Percentiles rank a stretch among this genome's conserved stretches.
Conservation (phyloP, 768 basidiomycete genomes). For the Amanita fuliginea region DNA sequence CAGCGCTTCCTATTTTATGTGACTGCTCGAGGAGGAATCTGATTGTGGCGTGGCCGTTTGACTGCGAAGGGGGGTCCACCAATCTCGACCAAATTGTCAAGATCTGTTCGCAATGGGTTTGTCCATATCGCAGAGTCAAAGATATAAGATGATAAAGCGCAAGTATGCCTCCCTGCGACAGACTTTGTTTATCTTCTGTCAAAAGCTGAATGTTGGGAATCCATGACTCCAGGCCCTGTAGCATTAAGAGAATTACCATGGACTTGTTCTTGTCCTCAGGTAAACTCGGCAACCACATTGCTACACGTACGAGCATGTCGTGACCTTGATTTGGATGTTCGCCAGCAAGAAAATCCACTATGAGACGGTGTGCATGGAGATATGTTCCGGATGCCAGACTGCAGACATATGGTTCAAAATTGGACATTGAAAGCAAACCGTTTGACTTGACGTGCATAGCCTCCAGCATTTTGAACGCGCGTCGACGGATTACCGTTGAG, state of each 20-base stretch:
- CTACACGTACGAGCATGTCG: conserved; percentile 58
- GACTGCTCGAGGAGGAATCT: conserved; percentile 84
- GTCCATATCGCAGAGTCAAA: conserved; percentile 67
- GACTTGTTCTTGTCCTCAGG: conserved; percentile 36
- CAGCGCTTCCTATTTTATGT: conserved; percentile 67
- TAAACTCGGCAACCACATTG: conserved; percentile 61
- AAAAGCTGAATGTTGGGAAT: conserved; percentile 64
- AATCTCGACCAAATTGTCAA: conserved; percentile 69
- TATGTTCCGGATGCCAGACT: conserved; percentile 71
- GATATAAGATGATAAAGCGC: conserved; percentile 75
- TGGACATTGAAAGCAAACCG: conserved; percentile 59
- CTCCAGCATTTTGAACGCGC: conserved; percentile 71
- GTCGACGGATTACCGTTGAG: conserved; percentile 48
- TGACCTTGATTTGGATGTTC: conserved; percentile 60
- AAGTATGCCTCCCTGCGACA: conserved; percentile 48
- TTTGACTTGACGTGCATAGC: conserved; percentile 55
- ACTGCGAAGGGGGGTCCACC: conserved; percentile 57
- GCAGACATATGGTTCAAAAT: conserved; percentile 62
- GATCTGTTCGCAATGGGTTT: conserved; percentile 71
- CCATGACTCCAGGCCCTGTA: conserved; percentile 82
- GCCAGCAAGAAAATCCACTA: conserved; percentile 70
- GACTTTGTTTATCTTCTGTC: conserved; percentile 40
- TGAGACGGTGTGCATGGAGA: conserved; percentile 65
- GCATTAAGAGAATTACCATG: conserved; percentile 41
- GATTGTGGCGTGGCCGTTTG: conserved; percentile 70